These are phyloP conservation scores for Tylopilus sp. DNA, from an alignment of 768 basidiomycete genomes.

Conservation along the genomic window DNA sequence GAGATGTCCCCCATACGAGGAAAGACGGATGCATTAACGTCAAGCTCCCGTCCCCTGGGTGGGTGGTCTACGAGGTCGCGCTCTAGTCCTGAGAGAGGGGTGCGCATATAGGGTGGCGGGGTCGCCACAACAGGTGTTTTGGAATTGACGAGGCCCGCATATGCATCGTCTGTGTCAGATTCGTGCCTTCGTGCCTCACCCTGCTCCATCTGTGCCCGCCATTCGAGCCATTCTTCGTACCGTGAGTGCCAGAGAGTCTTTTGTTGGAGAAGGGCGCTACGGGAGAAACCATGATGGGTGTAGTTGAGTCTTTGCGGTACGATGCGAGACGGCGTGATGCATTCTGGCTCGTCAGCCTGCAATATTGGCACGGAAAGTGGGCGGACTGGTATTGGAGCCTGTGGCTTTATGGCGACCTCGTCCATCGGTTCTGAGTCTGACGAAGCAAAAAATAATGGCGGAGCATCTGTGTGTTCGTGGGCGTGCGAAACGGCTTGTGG, in stretches of 20 bases:
- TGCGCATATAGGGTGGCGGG: constrained; percentile 19
- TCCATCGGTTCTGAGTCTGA: constrained; percentile 10
- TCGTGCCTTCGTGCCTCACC: not conserved
- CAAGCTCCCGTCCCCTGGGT: constrained; percentile 5
- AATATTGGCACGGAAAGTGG: constrained; percentile 9
- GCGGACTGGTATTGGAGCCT: constrained; percentile 24
- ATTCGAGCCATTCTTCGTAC: constrained; percentile 48
- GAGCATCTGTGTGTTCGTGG: constrained; percentile 9
- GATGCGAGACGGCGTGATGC: constrained; percentile 2
- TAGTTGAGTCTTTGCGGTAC: constrained; percentile 41
- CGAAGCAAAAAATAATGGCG: constrained; percentile 9
- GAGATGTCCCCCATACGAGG: constrained; percentile 65
- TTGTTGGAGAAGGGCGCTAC: constrained; percentile 53
- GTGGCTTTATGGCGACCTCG: constrained; percentile 15
- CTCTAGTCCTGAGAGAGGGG: constrained; percentile 30
- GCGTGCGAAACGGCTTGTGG: constrained; percentile 13
- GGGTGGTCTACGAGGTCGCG: constrained; percentile 22
- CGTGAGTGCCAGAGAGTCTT: constrained; percentile 63
- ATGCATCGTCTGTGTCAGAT: constrained; percentile 19
- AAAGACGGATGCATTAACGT: constrained; percentile 33
- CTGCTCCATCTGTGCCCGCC: constrained; percentile 21
- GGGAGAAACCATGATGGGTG: constrained; percentile 60
- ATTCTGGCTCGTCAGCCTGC: not conserved
- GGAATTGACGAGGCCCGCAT: constrained; percentile 21
- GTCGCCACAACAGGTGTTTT: not conserved